Conservation (phyloP, 2,329 filamentous ascomycete genomes). For the Aspergillus novofumigatus region DNA sequence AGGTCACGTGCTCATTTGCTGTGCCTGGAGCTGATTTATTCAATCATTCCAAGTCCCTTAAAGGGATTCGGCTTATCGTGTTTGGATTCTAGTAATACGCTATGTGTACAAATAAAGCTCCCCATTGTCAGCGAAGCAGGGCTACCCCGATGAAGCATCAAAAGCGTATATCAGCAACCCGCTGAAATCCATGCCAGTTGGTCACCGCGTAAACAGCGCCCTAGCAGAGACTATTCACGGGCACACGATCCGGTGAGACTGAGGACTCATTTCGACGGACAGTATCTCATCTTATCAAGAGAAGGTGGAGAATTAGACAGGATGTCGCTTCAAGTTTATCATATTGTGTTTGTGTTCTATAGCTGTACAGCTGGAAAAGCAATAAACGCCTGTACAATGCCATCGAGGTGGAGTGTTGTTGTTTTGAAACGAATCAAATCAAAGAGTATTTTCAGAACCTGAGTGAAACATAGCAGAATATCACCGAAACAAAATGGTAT, state of each 20-base stretch:
- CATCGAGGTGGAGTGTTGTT: neutral
- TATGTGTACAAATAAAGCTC: neutral
- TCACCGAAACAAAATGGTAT: neutral
- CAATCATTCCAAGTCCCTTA: neutral
- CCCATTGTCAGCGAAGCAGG: neutral
- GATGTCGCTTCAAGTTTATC: neutral
- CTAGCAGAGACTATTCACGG: constrained; percentile 21
- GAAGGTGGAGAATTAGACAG: neutral
- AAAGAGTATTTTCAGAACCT: neutral
- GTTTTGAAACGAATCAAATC: neutral
- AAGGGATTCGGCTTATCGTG: too few relatives aligned
- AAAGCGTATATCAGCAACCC: constrained; percentile 23
- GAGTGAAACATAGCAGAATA: neutral
- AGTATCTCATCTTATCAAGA: constrained; percentile 11
- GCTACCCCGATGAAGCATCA: neutral
- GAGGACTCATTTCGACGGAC: constrained; percentile 17
- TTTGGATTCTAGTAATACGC: neutral
- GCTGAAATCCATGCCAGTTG: constrained; percentile 19
- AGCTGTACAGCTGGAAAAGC: neutral
- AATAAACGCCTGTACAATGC: neutral
- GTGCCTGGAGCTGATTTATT: neutral
- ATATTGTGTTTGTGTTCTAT: neutral
- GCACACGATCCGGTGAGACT: constrained; percentile 17
- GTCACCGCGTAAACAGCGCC: constrained; percentile 15
- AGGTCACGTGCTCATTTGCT: constrained; percentile 4